Evolutionary conservation across 2,329 filamentous ascomycete species (phyloP).

Genomic region (Colletotrichum chrysophilum): DNA sequence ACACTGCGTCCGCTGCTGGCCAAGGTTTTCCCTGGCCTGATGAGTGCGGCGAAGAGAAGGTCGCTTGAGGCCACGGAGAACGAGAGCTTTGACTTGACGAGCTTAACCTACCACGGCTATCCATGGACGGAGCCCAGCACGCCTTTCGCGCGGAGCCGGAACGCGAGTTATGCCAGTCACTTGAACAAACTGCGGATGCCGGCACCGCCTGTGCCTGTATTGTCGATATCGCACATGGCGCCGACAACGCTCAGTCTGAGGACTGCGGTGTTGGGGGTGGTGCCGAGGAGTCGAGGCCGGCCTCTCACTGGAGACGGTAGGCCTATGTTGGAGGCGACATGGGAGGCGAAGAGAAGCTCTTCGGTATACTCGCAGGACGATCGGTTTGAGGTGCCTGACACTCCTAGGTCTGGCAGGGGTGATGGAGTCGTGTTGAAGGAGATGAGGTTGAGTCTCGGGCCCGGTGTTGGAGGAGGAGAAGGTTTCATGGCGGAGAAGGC

Average conservation of each 20-base stretch:
- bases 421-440: constrained; percentile 21
- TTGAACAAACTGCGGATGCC: constrained; percentile 14
- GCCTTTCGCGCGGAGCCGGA: constrained; percentile 24
- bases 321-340: constrained; percentile 3
- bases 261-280: constrained; percentile 29
- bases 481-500: constrained; percentile 34
- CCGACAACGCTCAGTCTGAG: constrained; percentile 33
- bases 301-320: constrained; percentile 8
- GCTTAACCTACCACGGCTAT: constrained; percentile 34
- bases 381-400: background rate
- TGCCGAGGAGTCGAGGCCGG: constrained; percentile 25
- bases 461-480: constrained; percentile 22
- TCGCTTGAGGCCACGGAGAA: constrained; percentile 4
- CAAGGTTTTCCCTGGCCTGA: constrained; percentile 28
- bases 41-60: constrained; percentile 21
- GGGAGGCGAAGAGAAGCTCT: constrained; percentile 13
- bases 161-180: constrained; percentile 22
- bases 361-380: constrained; percentile 10
- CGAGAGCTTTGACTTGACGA: constrained; percentile 31
- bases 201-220: constrained; percentile 18
- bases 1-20: constrained; percentile 34
- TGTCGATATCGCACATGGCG: constrained; percentile 23
- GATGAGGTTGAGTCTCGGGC: constrained; percentile 2
- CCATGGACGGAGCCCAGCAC: constrained; percentile 30
- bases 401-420: background rate